Percentiles rank a stretch among this genome's conserved stretches.
Evolutionary conservation across 2,329 filamentous ascomycete genomes (phyloP).

Genomic region (Diaporthe destruens): DNA sequence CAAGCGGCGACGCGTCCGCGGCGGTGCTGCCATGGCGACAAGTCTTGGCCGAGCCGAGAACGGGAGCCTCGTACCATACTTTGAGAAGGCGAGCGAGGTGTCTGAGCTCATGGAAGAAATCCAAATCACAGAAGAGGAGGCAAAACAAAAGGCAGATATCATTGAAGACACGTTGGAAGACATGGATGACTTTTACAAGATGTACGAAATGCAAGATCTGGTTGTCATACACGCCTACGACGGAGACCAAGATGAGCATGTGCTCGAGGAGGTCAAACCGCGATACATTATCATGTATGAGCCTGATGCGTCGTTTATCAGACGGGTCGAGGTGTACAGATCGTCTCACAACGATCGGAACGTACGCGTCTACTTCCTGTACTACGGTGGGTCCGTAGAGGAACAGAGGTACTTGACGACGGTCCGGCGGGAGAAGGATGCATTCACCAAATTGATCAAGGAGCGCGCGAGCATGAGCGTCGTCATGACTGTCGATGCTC

Average conservation of each 20-base stretch:
- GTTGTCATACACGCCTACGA: constrained; percentile 94
- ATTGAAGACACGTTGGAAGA: constrained; percentile 84
- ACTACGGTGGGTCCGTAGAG: constrained; percentile 94
- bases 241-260: constrained; percentile 93
- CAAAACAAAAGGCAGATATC: constrained; percentile 81
- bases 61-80: constrained; percentile 80
- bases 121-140: constrained; percentile 82
- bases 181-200: constrained; percentile 91
- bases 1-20: constrained; percentile 87
- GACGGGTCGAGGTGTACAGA: constrained; percentile 93
- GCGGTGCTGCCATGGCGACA: constrained; percentile 74
- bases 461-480: constrained; percentile 94
- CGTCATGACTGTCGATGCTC: constrained; percentile 80
- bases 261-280: constrained; percentile 94
- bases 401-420: constrained; percentile 92
- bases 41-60: constrained; percentile 75
- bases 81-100: constrained; percentile 87
- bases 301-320: constrained; percentile 93
- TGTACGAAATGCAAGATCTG: constrained; percentile 92
- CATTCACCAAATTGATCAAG: constrained; percentile 93
- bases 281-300: constrained; percentile 99
- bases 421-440: constrained; percentile 94
- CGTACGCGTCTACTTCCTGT: constrained; percentile 95
- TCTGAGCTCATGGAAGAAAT: constrained; percentile 86
- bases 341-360: constrained; percentile 92